Evolutionary conservation across 352 stramenopile genomes (phyloP).

Genomic region (Globisporangium heterothallicum): DNA sequence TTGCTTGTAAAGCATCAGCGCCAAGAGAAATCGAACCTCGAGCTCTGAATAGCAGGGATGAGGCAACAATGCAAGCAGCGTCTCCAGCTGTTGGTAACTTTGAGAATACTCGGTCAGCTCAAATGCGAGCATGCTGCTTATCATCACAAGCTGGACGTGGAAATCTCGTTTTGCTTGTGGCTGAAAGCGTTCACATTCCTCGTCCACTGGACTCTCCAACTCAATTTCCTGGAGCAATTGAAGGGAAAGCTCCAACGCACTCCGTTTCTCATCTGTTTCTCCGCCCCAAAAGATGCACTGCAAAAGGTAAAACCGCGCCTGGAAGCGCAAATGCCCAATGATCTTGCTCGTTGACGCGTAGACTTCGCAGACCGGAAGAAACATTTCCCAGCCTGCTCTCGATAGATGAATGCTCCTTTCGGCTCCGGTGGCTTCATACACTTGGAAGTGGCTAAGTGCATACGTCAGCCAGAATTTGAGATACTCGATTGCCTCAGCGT

Average conservation of each 20-base stretch:
- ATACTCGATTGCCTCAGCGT: constrained; percentile 11
- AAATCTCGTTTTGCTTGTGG: background rate
- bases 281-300: constrained; percentile 37
- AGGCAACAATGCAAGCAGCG: constrained; percentile 13
- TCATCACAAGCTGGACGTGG: constrained; percentile 32
- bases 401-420: constrained; percentile 34
- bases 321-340: constrained; percentile 16
- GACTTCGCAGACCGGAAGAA: constrained; percentile 8
- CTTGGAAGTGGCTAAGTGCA: constrained; percentile 41
- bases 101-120: constrained; percentile 13
- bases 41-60: constrained; percentile 21
- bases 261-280: constrained; percentile 11
- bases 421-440: constrained; percentile 48
- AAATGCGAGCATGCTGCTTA: constrained; percentile 37
- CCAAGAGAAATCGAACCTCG: constrained; percentile 32
- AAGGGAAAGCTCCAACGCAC: background rate
- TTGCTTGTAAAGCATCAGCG: constrained; percentile 13
- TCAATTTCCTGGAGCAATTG: constrained; percentile 9
- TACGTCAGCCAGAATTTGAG: constrained; percentile 58
- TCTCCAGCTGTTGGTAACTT: constrained; percentile 19
- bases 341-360: constrained; percentile 9
- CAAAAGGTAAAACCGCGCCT: constrained; percentile 27
- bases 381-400: constrained; percentile 36
- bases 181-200: background rate
- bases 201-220: constrained; percentile 9